A percentile compares a stretch with the other conserved stretches of the same genome.
phyloP scores from a whole-genome alignment of 495 filamentous ascomycete genomes.

The Aspergillus taichungensis region DNA sequence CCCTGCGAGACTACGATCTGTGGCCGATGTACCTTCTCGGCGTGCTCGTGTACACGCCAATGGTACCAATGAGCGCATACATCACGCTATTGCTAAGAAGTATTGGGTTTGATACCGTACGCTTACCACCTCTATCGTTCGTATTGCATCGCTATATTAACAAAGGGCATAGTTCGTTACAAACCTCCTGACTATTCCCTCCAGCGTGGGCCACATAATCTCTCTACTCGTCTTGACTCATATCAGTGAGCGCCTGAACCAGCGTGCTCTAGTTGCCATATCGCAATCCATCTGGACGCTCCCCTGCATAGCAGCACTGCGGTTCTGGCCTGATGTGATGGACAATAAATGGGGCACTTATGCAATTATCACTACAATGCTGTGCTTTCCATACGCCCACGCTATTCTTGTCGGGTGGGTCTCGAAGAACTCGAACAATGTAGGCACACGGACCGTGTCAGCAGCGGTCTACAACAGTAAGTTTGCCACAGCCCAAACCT shows the following conservation, averaged over 20 bases:
- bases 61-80: slow-evolving; percentile 32
- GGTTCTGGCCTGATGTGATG: slow-evolving; percentile 29
- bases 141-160: slow-evolving; percentile 7
- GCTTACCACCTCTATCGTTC: slow-evolving; percentile 2
- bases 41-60: slow-evolving; percentile 41
- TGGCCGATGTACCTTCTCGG: slow-evolving; percentile 51
- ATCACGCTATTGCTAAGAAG: slow-evolving; percentile 40
- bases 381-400: slow-evolving; percentile 49
- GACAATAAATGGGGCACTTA: slow-evolving; percentile 42
- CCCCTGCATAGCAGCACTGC: slow-evolving; percentile 42
- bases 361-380: slow-evolving; percentile 37
- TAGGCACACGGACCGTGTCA: slow-evolving; percentile 53
- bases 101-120: slow-evolving; percentile 42
- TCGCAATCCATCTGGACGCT: slow-evolving; percentile 45
- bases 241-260: slow-evolving; percentile 32
- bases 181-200: slow-evolving; percentile 55
- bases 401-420: slow-evolving; percentile 57
- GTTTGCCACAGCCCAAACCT: not conserved
- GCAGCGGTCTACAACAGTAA: slow-evolving; percentile 45
- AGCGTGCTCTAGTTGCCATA: slow-evolving; percentile 40
- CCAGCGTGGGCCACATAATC: slow-evolving; percentile 28
- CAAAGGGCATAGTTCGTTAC: slow-evolving; percentile 19
- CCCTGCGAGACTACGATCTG: slow-evolving; percentile 43
- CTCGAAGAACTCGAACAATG: slow-evolving; percentile 50
- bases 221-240: slow-evolving; percentile 28